Evolutionary conservation across 2,329 filamentous ascomycete genomes (phyloP), one percentile per base, ranked within the genome.

Genomic region (Aspergillus fructus): DNA sequence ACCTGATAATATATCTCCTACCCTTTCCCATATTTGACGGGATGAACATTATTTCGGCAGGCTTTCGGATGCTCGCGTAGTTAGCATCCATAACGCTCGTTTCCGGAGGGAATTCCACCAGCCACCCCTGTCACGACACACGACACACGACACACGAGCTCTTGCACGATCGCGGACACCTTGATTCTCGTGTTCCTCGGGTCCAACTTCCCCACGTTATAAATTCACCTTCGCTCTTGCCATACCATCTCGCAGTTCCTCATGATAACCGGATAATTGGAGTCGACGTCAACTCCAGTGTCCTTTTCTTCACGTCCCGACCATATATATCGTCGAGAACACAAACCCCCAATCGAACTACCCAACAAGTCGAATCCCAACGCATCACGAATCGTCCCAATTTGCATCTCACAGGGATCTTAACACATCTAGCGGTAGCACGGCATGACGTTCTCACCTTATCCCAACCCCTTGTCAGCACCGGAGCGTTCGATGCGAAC

Each of bases 361-460:
- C 27, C 37, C 27, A 13, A 27, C 13, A 9, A 37, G 12, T 37
- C 5, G 19, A 34, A 42, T 19, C 19, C 12, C 23, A 5, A 23
- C 40, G 15, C 34, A 30, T 13, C n/a, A 11, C 23, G 3, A 15
- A 39, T 24, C 15, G 15, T 12, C 21, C 6, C n/a, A 34, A 8
- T 33, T 42, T 42, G 17, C 19, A 27, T 43, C 40, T 24, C 24
- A 24, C 46, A 9, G 27, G 15, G 46, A 49, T 17, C 24, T n/a
- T n/a, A 46, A 40, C 21, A 8, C 23, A 43, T 52, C 40, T 17
- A 15, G 30, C 49, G 47, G 37, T 49, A 56, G 47, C 51, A 60
- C 68, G 68, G 68, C 59, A 72, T 72, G 70, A 70, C 62, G 64
- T 52, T 68, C 62, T 49, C 62, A 61, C 56, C 46, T 60, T 51